Conservation (phyloP, 768 basidiomycete genomes). For the Neoboletus brunneissimus region DNA sequence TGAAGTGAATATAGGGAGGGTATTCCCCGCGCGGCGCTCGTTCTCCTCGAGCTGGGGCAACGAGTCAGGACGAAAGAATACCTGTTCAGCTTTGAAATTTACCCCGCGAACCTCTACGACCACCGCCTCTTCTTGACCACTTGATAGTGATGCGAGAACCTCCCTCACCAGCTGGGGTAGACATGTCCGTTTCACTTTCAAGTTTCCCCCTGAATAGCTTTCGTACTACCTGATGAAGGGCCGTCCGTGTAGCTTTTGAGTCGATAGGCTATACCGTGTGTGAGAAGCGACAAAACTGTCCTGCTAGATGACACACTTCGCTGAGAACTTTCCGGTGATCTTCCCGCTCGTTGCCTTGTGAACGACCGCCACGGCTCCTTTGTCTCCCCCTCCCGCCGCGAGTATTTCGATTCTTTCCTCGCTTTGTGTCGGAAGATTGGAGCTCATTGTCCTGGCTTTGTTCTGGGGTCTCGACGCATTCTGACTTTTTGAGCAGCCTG, state of each 20-base stretch:
- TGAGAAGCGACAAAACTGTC: constrained; percentile 14
- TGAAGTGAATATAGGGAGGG: constrained; percentile 93
- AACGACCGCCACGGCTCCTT: constrained; percentile 41
- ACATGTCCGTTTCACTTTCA: constrained; percentile 73
- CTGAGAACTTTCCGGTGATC: constrained; percentile 78
- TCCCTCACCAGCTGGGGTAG: constrained; percentile 48
- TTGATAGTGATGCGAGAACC: constrained; percentile 79
- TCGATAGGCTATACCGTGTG: constrained; percentile 62
- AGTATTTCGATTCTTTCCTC: constrained; percentile 41
- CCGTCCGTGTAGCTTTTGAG: constrained; percentile 77
- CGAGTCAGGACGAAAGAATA: background rate
- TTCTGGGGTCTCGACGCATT: constrained; percentile 21
- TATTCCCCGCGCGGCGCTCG: constrained; percentile 59
- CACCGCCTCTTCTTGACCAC: constrained; percentile 59
- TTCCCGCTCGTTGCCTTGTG: constrained; percentile 41
- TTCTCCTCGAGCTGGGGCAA: constrained; percentile 32
- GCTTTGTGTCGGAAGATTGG: constrained; percentile 29
- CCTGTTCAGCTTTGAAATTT: background rate
- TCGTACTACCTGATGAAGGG: constrained; percentile 78
- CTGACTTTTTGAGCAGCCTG: constrained; percentile 37
- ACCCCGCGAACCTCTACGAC: constrained; percentile 44
- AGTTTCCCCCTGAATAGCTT: constrained; percentile 80
- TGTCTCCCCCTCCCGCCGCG: constrained; percentile 46
- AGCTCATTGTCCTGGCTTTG: constrained; percentile 16
- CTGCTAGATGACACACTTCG: constrained; percentile 54